A percentile compares a stretch with the other conserved stretches of the same genome.
Evolutionary conservation across 1,139 yeast species (phyloP).

Genomic region (Pichia sorboxylosa): DNA sequence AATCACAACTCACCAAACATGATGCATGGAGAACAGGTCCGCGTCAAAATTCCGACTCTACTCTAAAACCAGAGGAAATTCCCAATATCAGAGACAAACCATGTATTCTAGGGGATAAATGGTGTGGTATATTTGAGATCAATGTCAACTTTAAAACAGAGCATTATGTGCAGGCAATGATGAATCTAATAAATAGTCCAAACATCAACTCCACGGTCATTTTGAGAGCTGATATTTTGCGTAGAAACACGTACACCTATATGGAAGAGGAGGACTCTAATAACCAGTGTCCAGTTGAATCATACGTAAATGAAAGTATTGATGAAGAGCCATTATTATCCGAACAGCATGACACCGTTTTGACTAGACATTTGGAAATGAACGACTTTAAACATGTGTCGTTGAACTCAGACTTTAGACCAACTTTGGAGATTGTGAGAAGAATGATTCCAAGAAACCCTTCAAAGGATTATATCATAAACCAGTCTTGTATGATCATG

Average conservation of each 20-base stretch:
- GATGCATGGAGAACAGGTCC: slow-evolving; percentile 17
- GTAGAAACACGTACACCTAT: slow-evolving; percentile 33
- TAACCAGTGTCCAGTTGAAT: slow-evolving; percentile 11
- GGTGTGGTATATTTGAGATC: slow-evolving; percentile 49
- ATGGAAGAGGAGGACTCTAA: slow-evolving; percentile 13
- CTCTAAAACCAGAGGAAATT: slow-evolving; percentile 20
- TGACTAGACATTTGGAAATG: slow-evolving; percentile 45
- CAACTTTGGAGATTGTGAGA: slow-evolving; percentile 50
- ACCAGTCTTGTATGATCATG: slow-evolving; percentile 68
- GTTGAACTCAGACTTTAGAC: slow-evolving; percentile 27
- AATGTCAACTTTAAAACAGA: slow-evolving; percentile 32
- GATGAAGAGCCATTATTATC: slow-evolving; percentile 18
- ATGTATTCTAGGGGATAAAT: slow-evolving; percentile 49
- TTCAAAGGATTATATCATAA: slow-evolving; percentile 66
- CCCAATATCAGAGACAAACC: slow-evolving; percentile 25
- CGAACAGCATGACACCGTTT: slow-evolving; percentile 26
- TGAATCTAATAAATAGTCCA: slow-evolving; percentile 72
- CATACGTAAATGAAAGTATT: slow-evolving; percentile 22
- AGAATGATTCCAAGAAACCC: slow-evolving; percentile 86
- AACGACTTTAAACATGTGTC: slow-evolving; percentile 38
- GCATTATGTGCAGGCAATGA: slow-evolving; percentile 70
- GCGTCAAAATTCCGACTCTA: slow-evolving; percentile 15
- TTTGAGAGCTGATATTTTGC: slow-evolving; percentile 73
- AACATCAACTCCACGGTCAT: slow-evolving; percentile 88
- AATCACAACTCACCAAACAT: slow-evolving; percentile 10